These are phyloP conservation scores for Rehmannia glutinosa DNA, from an alignment of 257 asterid genomes.

Conservation along the genomic window DNA sequence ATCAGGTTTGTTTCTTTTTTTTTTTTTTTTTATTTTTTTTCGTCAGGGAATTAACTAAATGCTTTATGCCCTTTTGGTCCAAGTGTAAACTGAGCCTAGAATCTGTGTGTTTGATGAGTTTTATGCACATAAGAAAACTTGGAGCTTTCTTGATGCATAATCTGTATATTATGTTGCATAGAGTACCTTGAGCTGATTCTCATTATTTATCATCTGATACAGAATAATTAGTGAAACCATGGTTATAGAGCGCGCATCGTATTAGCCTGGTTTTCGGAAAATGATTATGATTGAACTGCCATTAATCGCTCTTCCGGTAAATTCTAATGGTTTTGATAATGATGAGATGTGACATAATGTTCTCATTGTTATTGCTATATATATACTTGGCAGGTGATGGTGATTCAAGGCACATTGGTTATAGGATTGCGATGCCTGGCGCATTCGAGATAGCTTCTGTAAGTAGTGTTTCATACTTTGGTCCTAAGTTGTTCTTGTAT, in stretches of 20 bases:
- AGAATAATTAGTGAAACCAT: too few relatives aligned
- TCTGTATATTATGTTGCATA: background rate
- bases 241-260: background rate
- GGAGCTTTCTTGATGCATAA: background rate
- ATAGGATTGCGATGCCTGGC: constrained; percentile 41
- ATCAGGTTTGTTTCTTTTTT: too few relatives aligned
- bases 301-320: too few relatives aligned
- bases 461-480: constrained; percentile 13
- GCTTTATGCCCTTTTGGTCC: too few relatives aligned
- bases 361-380: too few relatives aligned
- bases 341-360: background rate
- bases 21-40: too few relatives aligned
- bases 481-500: background rate
- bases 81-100: too few relatives aligned
- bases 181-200: too few relatives aligned
- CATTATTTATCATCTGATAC: too few relatives aligned
- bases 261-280: background rate
- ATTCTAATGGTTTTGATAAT: background rate
- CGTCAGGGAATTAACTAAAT: too few relatives aligned
- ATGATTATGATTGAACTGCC: background rate
- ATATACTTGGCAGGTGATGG: constrained; percentile 54
- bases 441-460: constrained; percentile 54
- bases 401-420: constrained; percentile 60
- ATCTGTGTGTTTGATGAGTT: too few relatives aligned
- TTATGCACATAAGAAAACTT: background rate